Conservation (phyloP, 129 eudicot species). For the Artemisia tridentata region DNA sequence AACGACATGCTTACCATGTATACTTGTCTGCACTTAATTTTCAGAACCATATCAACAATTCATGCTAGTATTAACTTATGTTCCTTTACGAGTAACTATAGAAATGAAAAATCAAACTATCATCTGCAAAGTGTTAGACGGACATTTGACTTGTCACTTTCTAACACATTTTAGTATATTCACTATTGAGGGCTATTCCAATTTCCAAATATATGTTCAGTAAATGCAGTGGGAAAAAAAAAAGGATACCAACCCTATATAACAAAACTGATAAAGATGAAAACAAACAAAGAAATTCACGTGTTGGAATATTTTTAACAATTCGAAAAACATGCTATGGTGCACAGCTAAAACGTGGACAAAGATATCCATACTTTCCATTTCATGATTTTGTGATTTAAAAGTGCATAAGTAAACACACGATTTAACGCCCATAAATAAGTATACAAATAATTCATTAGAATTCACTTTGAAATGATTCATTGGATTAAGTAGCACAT, state of each 20-base stretch:
- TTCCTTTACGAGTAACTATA: neutral
- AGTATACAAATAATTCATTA: too few relatives aligned
- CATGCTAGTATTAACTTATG: neutral
- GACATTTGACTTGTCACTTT: neutral
- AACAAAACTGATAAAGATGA: neutral
- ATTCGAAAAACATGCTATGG: neutral
- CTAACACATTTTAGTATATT: neutral
- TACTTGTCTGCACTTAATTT: neutral
- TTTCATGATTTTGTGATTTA: neutral
- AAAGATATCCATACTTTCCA: neutral
- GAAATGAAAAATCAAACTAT: neutral
- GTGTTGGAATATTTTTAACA: conserved; percentile 15
- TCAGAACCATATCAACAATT: neutral
- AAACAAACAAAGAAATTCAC: neutral
- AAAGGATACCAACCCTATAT: neutral
- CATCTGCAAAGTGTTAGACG: neutral
- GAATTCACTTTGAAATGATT: too few relatives aligned
- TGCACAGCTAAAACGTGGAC: neutral
- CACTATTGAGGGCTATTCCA: neutral
- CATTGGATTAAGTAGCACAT: conserved; percentile 9
- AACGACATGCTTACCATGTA: neutral
- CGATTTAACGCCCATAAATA: neutral
- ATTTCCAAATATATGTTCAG: neutral
- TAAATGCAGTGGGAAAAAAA: neutral
- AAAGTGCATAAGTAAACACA: conserved; percentile 5